A percentile compares a stretch with the other conserved stretches of the same genome.
phyloP scores from a whole-genome alignment of 1,139 yeast genomes.

The Yamadazyma membranifaciens region DNA sequence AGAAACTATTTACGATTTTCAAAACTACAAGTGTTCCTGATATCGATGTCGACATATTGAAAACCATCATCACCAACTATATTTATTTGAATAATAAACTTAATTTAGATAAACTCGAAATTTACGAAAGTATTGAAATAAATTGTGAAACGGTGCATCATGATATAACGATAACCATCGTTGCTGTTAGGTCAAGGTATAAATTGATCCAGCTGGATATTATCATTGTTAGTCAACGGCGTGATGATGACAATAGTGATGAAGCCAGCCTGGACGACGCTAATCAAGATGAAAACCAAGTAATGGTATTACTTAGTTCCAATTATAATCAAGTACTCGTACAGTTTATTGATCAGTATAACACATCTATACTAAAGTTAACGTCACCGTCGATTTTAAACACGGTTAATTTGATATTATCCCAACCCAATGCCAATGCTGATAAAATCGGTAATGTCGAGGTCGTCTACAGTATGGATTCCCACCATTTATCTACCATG shows the following conservation, averaged over 20 bases:
- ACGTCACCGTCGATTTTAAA: background rate
- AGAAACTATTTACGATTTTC: conserved; percentile 4
- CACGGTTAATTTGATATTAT: background rate
- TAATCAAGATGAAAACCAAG: background rate
- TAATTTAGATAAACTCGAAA: conserved; percentile 2
- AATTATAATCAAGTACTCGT: conserved; percentile 1
- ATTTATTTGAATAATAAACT: conserved; percentile 5
- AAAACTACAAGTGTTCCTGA: background rate
- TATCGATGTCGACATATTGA: background rate
- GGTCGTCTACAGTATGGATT: conserved; percentile 3
- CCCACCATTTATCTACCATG: conserved; percentile 3
- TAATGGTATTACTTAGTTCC: conserved; percentile 3
- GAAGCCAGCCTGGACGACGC: background rate
- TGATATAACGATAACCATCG: background rate
- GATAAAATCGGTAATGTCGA: conserved; percentile 6
- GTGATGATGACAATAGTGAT: background rate
- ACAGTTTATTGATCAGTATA: conserved; percentile 6
- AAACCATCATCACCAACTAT: conserved; percentile 5
- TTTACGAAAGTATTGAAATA: conserved; percentile 4
- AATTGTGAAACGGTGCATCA: background rate
- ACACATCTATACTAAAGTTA: background rate
- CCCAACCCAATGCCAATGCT: background rate
- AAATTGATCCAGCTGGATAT: conserved; percentile 5
- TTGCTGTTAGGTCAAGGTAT: conserved; percentile 4
- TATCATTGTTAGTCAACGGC: background rate